A percentile compares a stretch with the other conserved stretches of the same genome.
These are phyloP conservation scores for Fistulina hepatica DNA, from an alignment of 1,284 basidiomycete species.

Conservation along the genomic window DNA sequence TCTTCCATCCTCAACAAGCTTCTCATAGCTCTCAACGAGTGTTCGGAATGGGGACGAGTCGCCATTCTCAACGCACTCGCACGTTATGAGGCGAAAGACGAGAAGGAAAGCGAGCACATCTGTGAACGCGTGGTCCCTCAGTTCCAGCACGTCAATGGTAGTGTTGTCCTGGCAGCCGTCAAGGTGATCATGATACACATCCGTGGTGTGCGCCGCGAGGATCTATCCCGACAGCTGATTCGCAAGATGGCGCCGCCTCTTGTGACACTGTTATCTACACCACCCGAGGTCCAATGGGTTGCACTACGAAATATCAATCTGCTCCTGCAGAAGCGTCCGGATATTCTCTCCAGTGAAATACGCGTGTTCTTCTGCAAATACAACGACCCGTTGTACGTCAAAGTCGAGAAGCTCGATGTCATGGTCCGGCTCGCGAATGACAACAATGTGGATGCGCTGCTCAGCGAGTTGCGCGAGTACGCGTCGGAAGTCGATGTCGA, in stretches of 20 bases:
- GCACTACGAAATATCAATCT: slow-evolving; percentile 95
- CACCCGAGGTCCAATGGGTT: slow-evolving; percentile 91
- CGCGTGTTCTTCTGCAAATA: slow-evolving; percentile 99
- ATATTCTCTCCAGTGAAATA: slow-evolving; percentile 90
- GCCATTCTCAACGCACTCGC: slow-evolving; percentile 83
- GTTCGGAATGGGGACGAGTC: slow-evolving; percentile 97
- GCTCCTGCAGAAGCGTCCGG: slow-evolving; percentile 84
- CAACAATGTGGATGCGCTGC: slow-evolving; percentile 86
- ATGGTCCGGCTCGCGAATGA: slow-evolving; percentile 93
- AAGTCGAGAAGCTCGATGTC: slow-evolving; percentile 96
- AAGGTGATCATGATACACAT: slow-evolving; percentile 99
- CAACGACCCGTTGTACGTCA: slow-evolving; percentile 97
- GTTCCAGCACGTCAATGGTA: slow-evolving; percentile 95
- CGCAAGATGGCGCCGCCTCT: slow-evolving; percentile 98
- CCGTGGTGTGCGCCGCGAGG: slow-evolving; percentile 73
- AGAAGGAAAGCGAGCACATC: slow-evolving; percentile 95
- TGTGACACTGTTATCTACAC: slow-evolving; percentile 66
- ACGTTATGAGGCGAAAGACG: slow-evolving; percentile 75
- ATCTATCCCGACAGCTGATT: slow-evolving; percentile 78
- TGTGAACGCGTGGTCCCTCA: slow-evolving; percentile 98
- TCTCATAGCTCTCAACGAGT: slow-evolving; percentile 93
- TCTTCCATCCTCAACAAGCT: slow-evolving; percentile 77
- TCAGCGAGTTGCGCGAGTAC: slow-evolving; percentile 85
- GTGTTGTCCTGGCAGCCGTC: slow-evolving; percentile 89
- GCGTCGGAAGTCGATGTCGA: slow-evolving; percentile 97